phyloP scores from a whole-genome alignment of 2,329 filamentous ascomycete genomes.

The Parastagonospora avenae region DNA sequence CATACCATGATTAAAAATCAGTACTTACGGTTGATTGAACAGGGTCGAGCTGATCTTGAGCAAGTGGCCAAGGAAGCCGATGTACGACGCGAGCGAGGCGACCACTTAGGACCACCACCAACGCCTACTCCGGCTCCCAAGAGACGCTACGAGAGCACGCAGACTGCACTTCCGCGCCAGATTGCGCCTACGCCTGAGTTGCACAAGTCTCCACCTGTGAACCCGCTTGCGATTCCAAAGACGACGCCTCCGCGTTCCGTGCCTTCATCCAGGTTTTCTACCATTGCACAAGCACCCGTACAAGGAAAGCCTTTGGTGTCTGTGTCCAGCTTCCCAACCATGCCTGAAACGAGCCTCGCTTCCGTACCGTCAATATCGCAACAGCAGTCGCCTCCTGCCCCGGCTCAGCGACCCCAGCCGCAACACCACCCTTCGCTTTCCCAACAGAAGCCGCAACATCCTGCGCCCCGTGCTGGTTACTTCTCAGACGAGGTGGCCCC shows the following conservation, averaged over 20 bases:
- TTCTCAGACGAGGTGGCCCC: conserved; percentile 42
- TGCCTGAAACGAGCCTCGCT: conserved; percentile 34
- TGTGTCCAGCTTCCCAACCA: conserved; percentile 23
- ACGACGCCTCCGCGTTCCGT: conserved; percentile 43
- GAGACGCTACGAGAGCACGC: conserved; percentile 53
- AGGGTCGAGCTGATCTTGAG: conserved; percentile 50
- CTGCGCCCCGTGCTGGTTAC: conserved; percentile 41
- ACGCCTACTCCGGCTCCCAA: conserved; percentile 55
- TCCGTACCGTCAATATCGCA: conserved; percentile 34
- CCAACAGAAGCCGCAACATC: conserved; percentile 35
- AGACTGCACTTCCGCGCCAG: conserved; percentile 46
- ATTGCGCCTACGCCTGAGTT: conserved; percentile 54
- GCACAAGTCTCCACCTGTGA: conserved; percentile 42
- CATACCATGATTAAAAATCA: conserved; percentile 74
- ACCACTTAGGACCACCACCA: conserved; percentile 54
- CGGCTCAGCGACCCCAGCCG: conserved; percentile 27
- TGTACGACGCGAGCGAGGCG: conserved; percentile 48
- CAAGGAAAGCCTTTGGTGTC: conserved; percentile 33
- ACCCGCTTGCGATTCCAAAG: conserved; percentile 38
- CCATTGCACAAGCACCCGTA: conserved; percentile 40
- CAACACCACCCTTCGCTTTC: conserved; percentile 34
- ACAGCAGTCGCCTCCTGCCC: conserved; percentile 38
- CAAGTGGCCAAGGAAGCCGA: conserved; percentile 51
- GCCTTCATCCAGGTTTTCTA: conserved; percentile 34
- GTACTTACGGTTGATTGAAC: conserved; percentile 53